Base-by-base conservation (phyloP, 768 basidiomycete genomes). In the Peribolospora kevripleyi region DNA sequence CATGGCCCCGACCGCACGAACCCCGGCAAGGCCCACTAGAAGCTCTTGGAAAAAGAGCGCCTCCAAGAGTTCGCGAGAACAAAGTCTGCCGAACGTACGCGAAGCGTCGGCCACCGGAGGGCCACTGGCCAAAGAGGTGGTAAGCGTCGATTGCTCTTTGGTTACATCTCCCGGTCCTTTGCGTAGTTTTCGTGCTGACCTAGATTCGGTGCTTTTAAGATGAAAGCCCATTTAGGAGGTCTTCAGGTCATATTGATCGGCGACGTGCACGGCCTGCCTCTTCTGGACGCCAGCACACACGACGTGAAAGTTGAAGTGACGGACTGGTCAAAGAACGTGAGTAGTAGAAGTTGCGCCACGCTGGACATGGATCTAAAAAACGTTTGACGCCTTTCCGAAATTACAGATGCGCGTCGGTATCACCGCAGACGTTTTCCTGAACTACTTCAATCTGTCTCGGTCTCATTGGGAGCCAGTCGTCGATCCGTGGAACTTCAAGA, bases 401-500 rank as follows among this genome's bases (percentile, higher is more conserved):
- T 58, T 41, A 8, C 59, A 95, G 91, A 69, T 97, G 48, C 80
- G 81, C 64, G 83, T 85, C 5, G 79, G 80, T 5, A 82, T 83
- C 1, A 80, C 81, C 0, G 71, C 95, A 62, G 78, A 80, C 36
- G 80, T 79, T 3, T 78, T 80, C 51, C 81, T 93, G 65, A 86
- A 79, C 57, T 98, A 93, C 63, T 98, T 87, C 85, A 98, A 98
- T 67, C 68, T 97, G 51, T 80, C 81, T 36, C 95, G 93, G 64
- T 97, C 93, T 50, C 87, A 97, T 63, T 98, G 93, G 87, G 93
- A 97, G 68, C 91, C 93, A 40, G 61, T 98, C 54, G 84, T 91
- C 58, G 93, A 98, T 64, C 93, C 93, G 3, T 98, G 91, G 90
- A 81, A 79, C 13, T 82, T 93, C 60, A 78, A 79, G 7, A 65